Evolutionary conservation across 345 rosid genomes (phyloP).

Genomic region (Kandelia obovata): DNA sequence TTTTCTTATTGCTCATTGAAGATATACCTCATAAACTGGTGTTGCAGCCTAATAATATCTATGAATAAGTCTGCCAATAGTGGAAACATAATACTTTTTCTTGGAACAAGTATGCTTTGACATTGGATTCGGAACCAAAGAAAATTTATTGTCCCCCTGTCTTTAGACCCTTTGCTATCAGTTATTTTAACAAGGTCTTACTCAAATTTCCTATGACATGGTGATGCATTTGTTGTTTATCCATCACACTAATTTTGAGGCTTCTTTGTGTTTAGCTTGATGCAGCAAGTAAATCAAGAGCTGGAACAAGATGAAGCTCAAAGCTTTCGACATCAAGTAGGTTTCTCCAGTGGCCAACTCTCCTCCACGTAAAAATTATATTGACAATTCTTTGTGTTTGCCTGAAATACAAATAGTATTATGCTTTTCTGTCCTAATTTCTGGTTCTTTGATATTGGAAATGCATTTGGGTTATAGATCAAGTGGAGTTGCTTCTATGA

Average conservation of each 20-base stretch:
- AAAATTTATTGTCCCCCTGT: neutral
- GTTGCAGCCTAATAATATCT: too few species aligned
- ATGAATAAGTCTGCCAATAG: neutral
- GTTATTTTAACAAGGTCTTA: neutral
- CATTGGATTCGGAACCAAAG: constrained; percentile 3
- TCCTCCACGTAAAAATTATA: constrained; percentile 36
- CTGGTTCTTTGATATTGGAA: neutral
- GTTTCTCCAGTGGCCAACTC: constrained; percentile 54
- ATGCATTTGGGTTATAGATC: constrained; percentile 8
- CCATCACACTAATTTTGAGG: neutral
- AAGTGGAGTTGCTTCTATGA: constrained; percentile 13
- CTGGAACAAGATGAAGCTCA: constrained; percentile 59
- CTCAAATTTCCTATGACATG: neutral
- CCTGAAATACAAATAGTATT: constrained; percentile 6
- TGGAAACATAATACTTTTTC: neutral
- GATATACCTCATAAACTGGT: neutral
- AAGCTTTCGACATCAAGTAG: constrained; percentile 41
- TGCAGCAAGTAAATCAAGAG: constrained; percentile 57
- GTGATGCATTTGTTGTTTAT: neutral
- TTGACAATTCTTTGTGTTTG: neutral
- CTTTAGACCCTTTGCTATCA: neutral
- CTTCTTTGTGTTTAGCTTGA: constrained; percentile 38
- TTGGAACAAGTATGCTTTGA: neutral
- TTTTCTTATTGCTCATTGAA: constrained; percentile 17
- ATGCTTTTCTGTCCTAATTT: constrained; percentile 15